phyloP scores from a whole-genome alignment of 2,329 filamentous ascomycete species.

The Cadophora sp. region DNA sequence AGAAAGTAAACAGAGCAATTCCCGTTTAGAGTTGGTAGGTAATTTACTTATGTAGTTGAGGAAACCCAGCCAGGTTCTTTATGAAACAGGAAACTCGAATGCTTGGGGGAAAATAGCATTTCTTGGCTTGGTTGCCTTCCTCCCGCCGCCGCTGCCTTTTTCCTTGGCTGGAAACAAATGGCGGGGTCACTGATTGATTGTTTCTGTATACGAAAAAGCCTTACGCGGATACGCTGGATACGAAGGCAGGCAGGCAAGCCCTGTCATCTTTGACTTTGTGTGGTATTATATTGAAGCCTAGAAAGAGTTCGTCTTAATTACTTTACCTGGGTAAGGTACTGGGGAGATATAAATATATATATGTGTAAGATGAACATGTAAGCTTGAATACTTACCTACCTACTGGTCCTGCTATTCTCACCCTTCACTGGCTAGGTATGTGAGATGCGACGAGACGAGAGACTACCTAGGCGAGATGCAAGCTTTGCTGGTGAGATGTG shows the following conservation, averaged over 20 bases:
- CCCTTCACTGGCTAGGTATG: neutral
- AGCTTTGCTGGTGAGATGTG: slow-evolving; percentile 10
- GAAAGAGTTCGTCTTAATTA: neutral
- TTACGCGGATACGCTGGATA: neutral
- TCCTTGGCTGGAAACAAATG: slow-evolving; percentile 14
- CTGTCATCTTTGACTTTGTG: too few relatives aligned
- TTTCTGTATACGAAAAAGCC: neutral
- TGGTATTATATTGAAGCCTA: neutral
- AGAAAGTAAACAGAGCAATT: too few relatives aligned
- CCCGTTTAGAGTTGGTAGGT: too few relatives aligned
- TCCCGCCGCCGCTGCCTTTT: neutral
- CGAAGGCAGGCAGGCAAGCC: neutral
- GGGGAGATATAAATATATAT: too few relatives aligned
- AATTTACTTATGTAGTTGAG: too few relatives aligned
- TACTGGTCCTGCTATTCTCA: neutral
- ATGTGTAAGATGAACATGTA: neutral
- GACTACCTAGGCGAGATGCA: neutral
- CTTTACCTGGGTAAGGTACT: too few relatives aligned
- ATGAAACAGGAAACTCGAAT: too few relatives aligned
- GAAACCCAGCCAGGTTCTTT: too few relatives aligned
- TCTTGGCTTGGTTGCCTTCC: neutral
- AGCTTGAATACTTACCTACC: neutral
- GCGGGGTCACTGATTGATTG: neutral
- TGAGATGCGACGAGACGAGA: neutral
- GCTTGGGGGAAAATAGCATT: too few relatives aligned